Base-by-base conservation (phyloP, 2,329 filamentous ascomycete species). In the Grosmannia clavigera region DNA sequence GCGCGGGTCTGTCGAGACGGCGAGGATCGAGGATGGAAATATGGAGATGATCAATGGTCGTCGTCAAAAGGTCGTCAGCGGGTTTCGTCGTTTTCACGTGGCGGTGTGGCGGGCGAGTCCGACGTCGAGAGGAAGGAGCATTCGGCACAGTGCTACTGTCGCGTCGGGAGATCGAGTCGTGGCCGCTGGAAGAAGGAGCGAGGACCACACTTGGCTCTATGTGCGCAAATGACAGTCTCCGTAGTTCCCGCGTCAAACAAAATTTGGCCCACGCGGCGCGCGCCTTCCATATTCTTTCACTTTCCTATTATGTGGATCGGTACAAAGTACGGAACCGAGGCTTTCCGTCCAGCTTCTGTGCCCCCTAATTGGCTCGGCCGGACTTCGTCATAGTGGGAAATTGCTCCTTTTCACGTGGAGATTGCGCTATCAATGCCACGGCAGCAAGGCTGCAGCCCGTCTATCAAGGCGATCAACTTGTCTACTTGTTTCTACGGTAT, bases 231-330 rank as follows among this genome's bases (percentile, higher is more conserved):
- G 50, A 27, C 25, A 51, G 25, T 19, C 27, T 31, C 50, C 50
- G 50, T 52, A 52, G 50, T 52, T 52, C 55, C 63, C 61, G 64
- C 66, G 66, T 68, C 67, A 67, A 69, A n/a, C n/a, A 66, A 68
- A 68, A 66, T 63, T 67, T 64, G 57, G 56, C 64, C 58, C 61
- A 62, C 61, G 61, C 61, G 61, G 61, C 33, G 58, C 61, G 61
- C 61, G 59, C 59, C 59, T 61, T 58, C 59, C 40, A 50, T 50
- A 35, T 5, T 55, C 55, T 31, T 57, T 48, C 55, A 4, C 3
- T 40, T 27, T 33, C 22, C 22, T 56, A 56, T 27, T 12, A 16
- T 10, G 54, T 56, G 54, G 54, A 43, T 7, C 16, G 38, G 29
- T 40, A 56, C 55, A 25, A 22, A 22, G 22, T 22, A 22, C 22